phyloP scores from a whole-genome alignment of 2,329 filamentous ascomycete species.

The Cladosporium sp. region DNA sequence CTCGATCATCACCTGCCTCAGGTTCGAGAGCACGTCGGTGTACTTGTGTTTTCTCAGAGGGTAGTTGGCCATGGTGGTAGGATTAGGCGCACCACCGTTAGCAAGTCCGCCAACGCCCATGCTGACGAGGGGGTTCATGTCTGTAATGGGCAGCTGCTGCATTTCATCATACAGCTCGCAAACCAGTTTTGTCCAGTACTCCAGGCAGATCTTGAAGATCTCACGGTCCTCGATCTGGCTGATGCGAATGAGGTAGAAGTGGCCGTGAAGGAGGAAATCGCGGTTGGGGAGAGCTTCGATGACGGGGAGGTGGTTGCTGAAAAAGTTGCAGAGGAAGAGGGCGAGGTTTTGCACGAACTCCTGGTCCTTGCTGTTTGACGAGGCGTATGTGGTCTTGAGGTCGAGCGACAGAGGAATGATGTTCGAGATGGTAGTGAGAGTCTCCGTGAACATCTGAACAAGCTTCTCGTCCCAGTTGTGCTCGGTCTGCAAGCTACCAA shows the following conservation, averaged over 20 bases:
- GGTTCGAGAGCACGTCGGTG: constrained; percentile 83
- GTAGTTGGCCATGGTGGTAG: constrained; percentile 77
- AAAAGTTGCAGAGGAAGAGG: constrained; percentile 94
- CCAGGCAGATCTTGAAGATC: constrained; percentile 98
- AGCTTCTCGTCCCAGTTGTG: constrained; percentile 88
- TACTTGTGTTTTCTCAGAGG: constrained; percentile 98
- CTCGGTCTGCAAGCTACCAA: constrained; percentile 86
- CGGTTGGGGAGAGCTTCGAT: constrained; percentile 94
- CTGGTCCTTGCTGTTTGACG: constrained; percentile 87
- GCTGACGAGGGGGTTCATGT: constrained; percentile 81
- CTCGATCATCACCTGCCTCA: constrained; percentile 97
- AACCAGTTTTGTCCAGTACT: constrained; percentile 98
- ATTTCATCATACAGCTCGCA: constrained; percentile 98
- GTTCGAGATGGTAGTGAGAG: constrained; percentile 82
- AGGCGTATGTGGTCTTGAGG: constrained; percentile 82
- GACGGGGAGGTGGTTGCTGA: constrained; percentile 84
- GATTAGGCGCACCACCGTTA: constrained; percentile 78
- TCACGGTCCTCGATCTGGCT: constrained; percentile 98
- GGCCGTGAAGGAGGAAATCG: constrained; percentile 89
- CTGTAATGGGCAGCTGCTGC: constrained; percentile 89
- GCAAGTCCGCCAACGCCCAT: constrained; percentile 66
- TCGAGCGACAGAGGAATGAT: constrained; percentile 90
- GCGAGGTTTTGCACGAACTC: constrained; percentile 97
- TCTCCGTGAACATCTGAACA: constrained; percentile 97
- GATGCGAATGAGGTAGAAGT: constrained; percentile 97